These are phyloP conservation scores for Cercophora sp. DNA, from an alignment of 495 filamentous ascomycete species.

Conservation along the genomic window DNA sequence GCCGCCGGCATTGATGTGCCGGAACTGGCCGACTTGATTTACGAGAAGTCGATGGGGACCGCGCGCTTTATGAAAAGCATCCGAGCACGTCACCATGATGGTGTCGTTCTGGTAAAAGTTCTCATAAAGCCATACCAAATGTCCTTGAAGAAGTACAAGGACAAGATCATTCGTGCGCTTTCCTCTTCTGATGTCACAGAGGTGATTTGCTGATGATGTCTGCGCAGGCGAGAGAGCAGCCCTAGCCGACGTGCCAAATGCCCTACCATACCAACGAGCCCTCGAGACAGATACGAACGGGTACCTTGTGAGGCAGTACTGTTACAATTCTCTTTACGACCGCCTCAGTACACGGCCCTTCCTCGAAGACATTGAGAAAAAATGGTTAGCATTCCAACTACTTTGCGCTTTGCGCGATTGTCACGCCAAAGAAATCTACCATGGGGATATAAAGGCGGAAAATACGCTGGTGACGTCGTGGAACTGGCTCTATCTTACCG, in stretches of 20 bases:
- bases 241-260: slow-evolving; percentile 83
- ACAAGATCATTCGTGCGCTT: slow-evolving; percentile 65
- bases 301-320: slow-evolving; percentile 92
- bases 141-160: slow-evolving; percentile 72
- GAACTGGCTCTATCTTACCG: slow-evolving; percentile 98
- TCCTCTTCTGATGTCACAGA: not conserved
- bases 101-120: slow-evolving; percentile 87
- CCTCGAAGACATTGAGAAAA: slow-evolving; percentile 95
- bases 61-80: slow-evolving; percentile 98
- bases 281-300: slow-evolving; percentile 87
- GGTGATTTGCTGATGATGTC: slow-evolving; percentile 20
- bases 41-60: slow-evolving; percentile 88
- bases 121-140: slow-evolving; percentile 87
- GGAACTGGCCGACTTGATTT: slow-evolving; percentile 81
- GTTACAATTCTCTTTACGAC: slow-evolving; percentile 96
- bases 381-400: slow-evolving; percentile 96
- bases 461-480: slow-evolving; percentile 96
- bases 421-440: slow-evolving; percentile 84
- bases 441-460: slow-evolving; percentile 98
- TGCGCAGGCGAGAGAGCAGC: slow-evolving; percentile 71
- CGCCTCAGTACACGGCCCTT: slow-evolving; percentile 95
- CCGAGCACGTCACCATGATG: slow-evolving; percentile 81
- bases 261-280: slow-evolving; percentile 81
- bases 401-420: slow-evolving; percentile 90
- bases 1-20: slow-evolving; percentile 89